Percentiles rank a stretch among this genome's conserved stretches.
Conservation (phyloP, 2,329 filamentous ascomycete genomes). For the Calonectria multiphialidica region DNA sequence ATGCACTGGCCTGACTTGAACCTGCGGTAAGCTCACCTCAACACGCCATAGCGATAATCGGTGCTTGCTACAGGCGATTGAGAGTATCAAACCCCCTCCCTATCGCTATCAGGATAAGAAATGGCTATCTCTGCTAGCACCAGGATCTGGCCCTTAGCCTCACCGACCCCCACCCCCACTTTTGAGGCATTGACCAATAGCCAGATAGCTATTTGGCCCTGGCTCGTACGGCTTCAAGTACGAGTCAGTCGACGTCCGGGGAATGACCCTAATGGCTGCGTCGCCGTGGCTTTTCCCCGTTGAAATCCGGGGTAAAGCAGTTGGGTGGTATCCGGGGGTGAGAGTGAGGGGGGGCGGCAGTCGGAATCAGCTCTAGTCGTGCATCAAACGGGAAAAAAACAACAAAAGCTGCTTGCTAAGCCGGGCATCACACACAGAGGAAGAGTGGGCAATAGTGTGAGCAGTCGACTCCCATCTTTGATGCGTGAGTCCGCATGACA, state of each 20-base stretch:
- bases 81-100: background rate
- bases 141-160: conserved; percentile 2
- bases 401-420: background rate
- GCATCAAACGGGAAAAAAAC: background rate
- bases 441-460: background rate
- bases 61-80: background rate
- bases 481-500: background rate
- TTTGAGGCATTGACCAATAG: conserved; percentile 21
- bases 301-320: conserved; percentile 4
- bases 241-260: conserved; percentile 21
- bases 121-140: conserved; percentile 12
- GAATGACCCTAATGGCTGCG: background rate
- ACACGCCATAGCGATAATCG: conserved; percentile 21
- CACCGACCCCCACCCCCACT: conserved; percentile 21
- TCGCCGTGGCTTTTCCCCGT: background rate
- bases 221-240: background rate
- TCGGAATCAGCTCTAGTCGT: background rate
- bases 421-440: too few species aligned
- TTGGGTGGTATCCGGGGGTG: conserved; percentile 8
- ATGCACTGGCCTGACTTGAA: conserved; percentile 21
- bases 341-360: background rate
- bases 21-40: conserved; percentile 14
- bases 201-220: background rate
- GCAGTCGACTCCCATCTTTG: background rate
- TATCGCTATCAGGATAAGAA: conserved; percentile 10